Conservation (phyloP, 129 eudicot species). For the Tanacetum coccineum region DNA sequence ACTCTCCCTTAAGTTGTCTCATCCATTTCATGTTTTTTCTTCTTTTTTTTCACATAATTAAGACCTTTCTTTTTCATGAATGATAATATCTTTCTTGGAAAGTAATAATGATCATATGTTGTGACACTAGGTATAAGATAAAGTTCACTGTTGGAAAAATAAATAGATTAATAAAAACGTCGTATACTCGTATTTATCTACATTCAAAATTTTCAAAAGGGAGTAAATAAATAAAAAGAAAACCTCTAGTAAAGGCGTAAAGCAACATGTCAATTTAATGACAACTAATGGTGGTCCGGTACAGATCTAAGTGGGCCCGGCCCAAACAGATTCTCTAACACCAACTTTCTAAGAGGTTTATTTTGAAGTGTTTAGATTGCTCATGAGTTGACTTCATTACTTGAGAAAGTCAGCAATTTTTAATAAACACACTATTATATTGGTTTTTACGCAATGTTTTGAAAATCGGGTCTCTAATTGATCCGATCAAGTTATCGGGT, state of each 20-base stretch:
- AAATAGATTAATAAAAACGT: neutral
- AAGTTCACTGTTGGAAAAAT: neutral
- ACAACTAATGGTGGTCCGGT: constrained; percentile 23
- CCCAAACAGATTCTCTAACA: constrained; percentile 20
- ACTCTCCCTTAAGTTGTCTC: too few species aligned
- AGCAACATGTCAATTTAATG: constrained; percentile 10
- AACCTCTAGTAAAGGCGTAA: neutral
- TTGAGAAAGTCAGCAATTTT: too few species aligned
- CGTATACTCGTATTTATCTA: neutral
- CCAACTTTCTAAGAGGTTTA: neutral
- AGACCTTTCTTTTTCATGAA: neutral
- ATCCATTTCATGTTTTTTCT: neutral
- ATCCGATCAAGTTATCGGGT: too few species aligned
- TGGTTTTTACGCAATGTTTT: too few species aligned
- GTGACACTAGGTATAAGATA: neutral
- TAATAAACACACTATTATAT: too few species aligned
- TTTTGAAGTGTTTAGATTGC: neutral
- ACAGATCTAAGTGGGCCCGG: constrained; percentile 13
- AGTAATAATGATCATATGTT: neutral
- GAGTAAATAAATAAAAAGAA: neutral
- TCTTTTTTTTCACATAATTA: too few species aligned
- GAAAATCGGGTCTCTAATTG: too few species aligned
- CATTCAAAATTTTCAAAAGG: neutral
- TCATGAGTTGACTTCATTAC: too few species aligned
- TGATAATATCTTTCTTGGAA: neutral